Conservation (phyloP, 441 rosid species). For the Adansonia madagascariensis region DNA sequence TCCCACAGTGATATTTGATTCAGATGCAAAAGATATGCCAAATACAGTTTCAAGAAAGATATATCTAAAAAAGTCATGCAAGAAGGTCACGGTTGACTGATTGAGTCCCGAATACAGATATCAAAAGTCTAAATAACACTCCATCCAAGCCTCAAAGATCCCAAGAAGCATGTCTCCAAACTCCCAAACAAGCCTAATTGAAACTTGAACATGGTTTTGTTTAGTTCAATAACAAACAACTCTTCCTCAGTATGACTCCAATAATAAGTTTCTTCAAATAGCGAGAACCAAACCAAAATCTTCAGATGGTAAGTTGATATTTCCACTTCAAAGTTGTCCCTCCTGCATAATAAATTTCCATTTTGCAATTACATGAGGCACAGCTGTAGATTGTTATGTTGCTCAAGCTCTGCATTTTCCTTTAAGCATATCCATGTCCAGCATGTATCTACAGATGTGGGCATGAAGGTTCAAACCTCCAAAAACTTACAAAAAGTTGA, state of each 20-base stretch:
- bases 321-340: neutral
- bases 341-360: neutral
- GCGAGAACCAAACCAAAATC: neutral
- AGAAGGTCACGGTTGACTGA: neutral
- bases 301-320: neutral
- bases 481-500: neutral
- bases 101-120: neutral
- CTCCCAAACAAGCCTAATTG: neutral
- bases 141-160: neutral
- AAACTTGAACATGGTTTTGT: slow-evolving; percentile 4
- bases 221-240: neutral
- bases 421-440: neutral
- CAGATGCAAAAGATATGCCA: slow-evolving; percentile 6
- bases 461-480: neutral
- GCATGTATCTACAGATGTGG: neutral
- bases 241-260: neutral
- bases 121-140: slow-evolving; percentile 1
- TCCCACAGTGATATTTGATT: neutral
- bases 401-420: neutral
- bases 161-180: neutral
- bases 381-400: neutral
- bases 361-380: neutral
- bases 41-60: neutral
- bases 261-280: neutral
- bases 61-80: neutral